Evolutionary conservation across 441 rosid genomes (phyloP).

Genomic region (Croton laevigatus): DNA sequence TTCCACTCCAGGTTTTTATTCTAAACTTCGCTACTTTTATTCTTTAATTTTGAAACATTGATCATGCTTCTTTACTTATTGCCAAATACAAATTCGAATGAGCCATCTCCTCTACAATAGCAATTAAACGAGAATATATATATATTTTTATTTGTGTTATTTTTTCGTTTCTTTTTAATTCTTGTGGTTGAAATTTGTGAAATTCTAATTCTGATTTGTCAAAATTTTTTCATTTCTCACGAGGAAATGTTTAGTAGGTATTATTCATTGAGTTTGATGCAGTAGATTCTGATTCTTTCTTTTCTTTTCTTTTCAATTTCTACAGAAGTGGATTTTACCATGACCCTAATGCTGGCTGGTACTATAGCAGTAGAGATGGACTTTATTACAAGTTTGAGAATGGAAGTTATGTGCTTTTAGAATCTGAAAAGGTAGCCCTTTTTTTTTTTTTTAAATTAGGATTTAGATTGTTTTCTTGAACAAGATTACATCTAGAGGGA

Average conservation of each 20-base stretch:
- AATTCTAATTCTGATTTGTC: background rate
- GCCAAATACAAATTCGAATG: background rate
- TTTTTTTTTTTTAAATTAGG: too few relatives aligned
- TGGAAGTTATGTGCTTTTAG: conserved; percentile 65
- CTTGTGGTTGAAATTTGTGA: background rate
- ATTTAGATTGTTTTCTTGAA: background rate
- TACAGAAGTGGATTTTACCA: conserved; percentile 89
- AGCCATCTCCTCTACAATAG: background rate
- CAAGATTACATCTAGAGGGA: background rate
- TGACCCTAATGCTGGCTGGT: conserved; percentile 84
- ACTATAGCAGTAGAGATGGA: conserved; percentile 74
- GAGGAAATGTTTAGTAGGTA: background rate
- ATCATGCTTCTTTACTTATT: background rate
- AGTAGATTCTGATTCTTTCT: background rate
- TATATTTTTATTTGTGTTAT: background rate
- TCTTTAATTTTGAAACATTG: background rate
- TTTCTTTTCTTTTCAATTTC: background rate
- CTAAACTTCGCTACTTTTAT: background rate
- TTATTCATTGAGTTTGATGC: background rate
- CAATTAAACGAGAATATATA: too few relatives aligned
- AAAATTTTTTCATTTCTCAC: background rate
- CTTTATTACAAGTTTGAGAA: conserved; percentile 75
- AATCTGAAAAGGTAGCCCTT: conserved; percentile 36
- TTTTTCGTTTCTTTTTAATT: background rate
- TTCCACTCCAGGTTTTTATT: conserved; percentile 60